Base-by-base conservation (phyloP, 257 asterid species). In the Capsicum pubescens region DNA sequence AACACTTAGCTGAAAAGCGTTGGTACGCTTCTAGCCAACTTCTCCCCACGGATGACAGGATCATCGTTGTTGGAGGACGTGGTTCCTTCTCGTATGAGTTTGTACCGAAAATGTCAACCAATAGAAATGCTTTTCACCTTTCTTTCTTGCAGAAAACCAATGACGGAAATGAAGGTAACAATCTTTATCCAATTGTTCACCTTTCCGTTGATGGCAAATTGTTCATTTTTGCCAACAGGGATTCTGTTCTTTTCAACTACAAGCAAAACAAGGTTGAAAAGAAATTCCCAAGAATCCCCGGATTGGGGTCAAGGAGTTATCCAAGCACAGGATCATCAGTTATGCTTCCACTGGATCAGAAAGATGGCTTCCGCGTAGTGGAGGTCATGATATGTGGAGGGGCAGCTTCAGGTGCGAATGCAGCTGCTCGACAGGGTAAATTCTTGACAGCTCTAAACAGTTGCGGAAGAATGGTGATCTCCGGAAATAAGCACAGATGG, bases 381-480 rank as follows among this genome's bases (percentile, higher is more conserved):
- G 98, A 92, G 80, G 94, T 93, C 50, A 85, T 93, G 97, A 82
- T 93, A 7, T 93, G 94, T 42, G 95, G 98, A 7, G 97, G 97
- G 6, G 92, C 90, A 0, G 86, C 86, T 3, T 54, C n/a, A 0
- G 91, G 91, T 4, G 96, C 92, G 1, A 87, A 72, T 26, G 57
- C 79, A 7, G 88, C 90, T 5, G 89, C 97, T 17, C 42, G 2
- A 50, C 19, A 74, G 0, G 92, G 93, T 21, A 87, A 50, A 6
- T 90, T 86, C 86, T 79, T 90, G 83, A 63, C 46, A 54, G 98
- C 91, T 2, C 80, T 86, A 36, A 84, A 81, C 5, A 17, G 94
- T 0, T 93, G 97, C 19, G 97, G 95, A 9, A 86, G 97, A 85
- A 89, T 93, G 91, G 91, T 60, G 81, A 92, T 94, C 85, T 88